Evolutionary conservation across 768 basidiomycete genomes (phyloP).

Genomic region (Mycena venus): DNA sequence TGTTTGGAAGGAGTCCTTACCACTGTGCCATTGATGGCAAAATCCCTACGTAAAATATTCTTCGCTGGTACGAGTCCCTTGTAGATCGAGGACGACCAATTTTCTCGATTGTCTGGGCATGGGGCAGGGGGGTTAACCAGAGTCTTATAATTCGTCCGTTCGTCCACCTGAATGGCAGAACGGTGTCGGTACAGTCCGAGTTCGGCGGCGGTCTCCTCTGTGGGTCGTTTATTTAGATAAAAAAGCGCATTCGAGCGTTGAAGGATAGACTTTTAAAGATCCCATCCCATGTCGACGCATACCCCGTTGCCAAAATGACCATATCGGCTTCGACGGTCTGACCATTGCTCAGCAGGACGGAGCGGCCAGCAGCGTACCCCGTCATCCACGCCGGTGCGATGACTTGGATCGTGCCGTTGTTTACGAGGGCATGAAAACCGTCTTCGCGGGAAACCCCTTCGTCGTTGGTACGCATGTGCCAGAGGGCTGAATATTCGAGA

Average conservation of each 20-base stretch:
- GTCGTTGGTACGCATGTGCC: slow-evolving; percentile 59
- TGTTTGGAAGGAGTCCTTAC: slow-evolving; percentile 48
- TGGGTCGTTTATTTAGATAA: no score
- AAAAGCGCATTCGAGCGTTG: no score
- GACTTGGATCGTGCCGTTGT: slow-evolving; percentile 62
- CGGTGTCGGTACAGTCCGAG: slow-evolving; percentile 62
- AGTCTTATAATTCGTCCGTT: slow-evolving; percentile 56
- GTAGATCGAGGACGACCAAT: slow-evolving; percentile 65
- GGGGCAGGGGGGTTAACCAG: slow-evolving; percentile 55
- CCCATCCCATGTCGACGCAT: slow-evolving; percentile 66
- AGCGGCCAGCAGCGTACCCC: slow-evolving; percentile 52
- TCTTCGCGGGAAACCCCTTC: slow-evolving; percentile 63
- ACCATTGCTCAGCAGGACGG: slow-evolving; percentile 60
- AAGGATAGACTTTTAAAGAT: slow-evolving; percentile 50
- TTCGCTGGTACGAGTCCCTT: slow-evolving; percentile 73
- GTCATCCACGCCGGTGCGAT: slow-evolving; percentile 57
- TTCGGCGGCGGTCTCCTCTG: slow-evolving; percentile 63
- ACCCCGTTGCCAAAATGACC: slow-evolving; percentile 72
- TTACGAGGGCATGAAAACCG: slow-evolving; percentile 64
- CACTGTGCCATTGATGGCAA: slow-evolving; percentile 73
- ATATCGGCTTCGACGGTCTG: slow-evolving; percentile 55
- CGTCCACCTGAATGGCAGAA: slow-evolving; percentile 35
- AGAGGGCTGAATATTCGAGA: slow-evolving; percentile 48
- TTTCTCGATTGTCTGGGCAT: slow-evolving; percentile 45
- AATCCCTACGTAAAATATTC: slow-evolving; percentile 66